These are phyloP conservation scores for Botryosphaeria dothidea DNA, from an alignment of 2,329 filamentous ascomycete species.

Conservation along the genomic window DNA sequence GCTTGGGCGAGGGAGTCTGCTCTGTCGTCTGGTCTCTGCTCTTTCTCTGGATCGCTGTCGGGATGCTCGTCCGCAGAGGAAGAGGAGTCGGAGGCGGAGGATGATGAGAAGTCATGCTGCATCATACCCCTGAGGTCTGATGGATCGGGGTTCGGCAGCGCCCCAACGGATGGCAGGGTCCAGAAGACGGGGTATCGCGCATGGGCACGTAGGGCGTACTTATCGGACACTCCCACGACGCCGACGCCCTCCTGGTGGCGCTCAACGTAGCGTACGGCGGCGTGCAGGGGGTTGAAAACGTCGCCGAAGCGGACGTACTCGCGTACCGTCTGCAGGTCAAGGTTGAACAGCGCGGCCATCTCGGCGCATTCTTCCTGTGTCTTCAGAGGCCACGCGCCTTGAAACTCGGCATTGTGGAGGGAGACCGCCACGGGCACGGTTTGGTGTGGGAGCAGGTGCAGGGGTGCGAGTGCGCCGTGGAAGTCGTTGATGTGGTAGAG, in stretches of 20 bases:
- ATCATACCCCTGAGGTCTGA: slow-evolving; percentile 61
- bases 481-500: slow-evolving; percentile 67
- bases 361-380: slow-evolving; percentile 36
- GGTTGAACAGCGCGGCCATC: slow-evolving; percentile 63
- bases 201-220: slow-evolving; percentile 67
- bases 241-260: slow-evolving; percentile 68
- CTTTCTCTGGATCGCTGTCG: too few species aligned
- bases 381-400: slow-evolving; percentile 70
- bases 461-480: slow-evolving; percentile 62
- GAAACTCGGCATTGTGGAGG: slow-evolving; percentile 69
- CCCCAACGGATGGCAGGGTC: slow-evolving; percentile 62
- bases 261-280: slow-evolving; percentile 64
- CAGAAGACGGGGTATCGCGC: slow-evolving; percentile 70
- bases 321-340: slow-evolving; percentile 57
- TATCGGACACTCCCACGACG: slow-evolving; percentile 67
- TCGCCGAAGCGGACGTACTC: slow-evolving; percentile 68
- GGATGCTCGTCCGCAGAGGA: too few species aligned
- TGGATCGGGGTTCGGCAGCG: slow-evolving; percentile 65
- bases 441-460: slow-evolving; percentile 61
- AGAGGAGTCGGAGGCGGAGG: too few species aligned
- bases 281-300: slow-evolving; percentile 68
- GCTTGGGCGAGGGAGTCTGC: too few species aligned
- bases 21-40: too few species aligned
- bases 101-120: slow-evolving; percentile 59
- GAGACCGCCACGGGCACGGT: slow-evolving; percentile 65